Evolutionary conservation across 2,329 filamentous ascomycete species (phyloP), one percentile per base, ranked within the genome.

Genomic region (Fusarium beomiforme): DNA sequence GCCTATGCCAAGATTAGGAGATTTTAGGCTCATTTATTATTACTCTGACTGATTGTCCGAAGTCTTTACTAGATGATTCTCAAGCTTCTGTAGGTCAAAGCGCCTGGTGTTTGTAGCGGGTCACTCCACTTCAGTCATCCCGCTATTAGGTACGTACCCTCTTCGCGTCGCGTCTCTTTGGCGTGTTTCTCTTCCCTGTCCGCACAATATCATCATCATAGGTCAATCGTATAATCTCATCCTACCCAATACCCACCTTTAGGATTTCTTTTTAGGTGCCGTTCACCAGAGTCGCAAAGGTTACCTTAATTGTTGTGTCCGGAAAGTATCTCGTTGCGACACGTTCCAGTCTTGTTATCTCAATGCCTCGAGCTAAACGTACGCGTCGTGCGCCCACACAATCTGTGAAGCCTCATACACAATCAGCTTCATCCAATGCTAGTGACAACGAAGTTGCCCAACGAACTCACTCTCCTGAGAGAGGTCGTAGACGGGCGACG

Each of bases 301-400:
- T 31, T 41, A 26, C 34, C 23, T 53, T 36, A 16, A 39, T 47
- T 8, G 11, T n/a, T 36, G 5, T 26, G 34, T 56, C 34, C n/a
- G 19, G 14, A 43, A 56, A 49, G n/a, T 29, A 5, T 31, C 29
- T 39, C 16, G 21, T 54, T 49, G 58, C 44, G 47, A 56, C 58
- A 42, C 36, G 36, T 17, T 24, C 34, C 31, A 31, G 29, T 44
- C 36, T 14, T 41, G 5, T 43, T 39, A 43, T 67, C 55, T 47
- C 69, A 59, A 79, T 79, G 78, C 76, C 78, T 57, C 78, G 78
- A 59, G 73, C 78, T 31, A 75, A 69, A 73, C 77, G 76, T 61
- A 64, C 73, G 64, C 77, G 77, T 65, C 74, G 71, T 67, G 74
- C 72, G 51, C 70, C 72, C 50, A 55, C 72, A 60, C 75, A 69